A percentile compares a stretch with the other conserved stretches of the same genome.
Evolutionary conservation across 2,329 filamentous ascomycete genomes (phyloP).

Genomic region (Phyllosticta citribraziliensis): DNA sequence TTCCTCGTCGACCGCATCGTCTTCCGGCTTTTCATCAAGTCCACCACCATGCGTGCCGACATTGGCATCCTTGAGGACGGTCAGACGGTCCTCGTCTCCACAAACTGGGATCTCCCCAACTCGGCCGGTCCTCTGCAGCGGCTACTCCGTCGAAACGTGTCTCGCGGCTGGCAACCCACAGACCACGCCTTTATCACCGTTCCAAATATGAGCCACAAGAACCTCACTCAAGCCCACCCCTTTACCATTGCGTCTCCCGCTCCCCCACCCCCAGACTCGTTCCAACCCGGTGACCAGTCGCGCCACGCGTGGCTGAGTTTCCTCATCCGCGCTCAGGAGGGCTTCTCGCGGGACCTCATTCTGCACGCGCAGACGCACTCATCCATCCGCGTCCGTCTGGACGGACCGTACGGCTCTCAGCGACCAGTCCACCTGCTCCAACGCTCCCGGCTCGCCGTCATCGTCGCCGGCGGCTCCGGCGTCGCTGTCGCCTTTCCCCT

Average conservation of each 20-base stretch:
- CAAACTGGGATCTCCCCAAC: constrained; percentile 30
- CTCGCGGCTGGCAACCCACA: constrained; percentile 48
- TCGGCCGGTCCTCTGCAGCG: constrained; percentile 11
- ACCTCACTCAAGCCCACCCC: constrained; percentile 52
- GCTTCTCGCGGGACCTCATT: constrained; percentile 50
- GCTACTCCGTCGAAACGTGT: constrained; percentile 24
- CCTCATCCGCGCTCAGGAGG: constrained; percentile 49
- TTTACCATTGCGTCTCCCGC: constrained; percentile 58
- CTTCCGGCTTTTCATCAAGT: constrained; percentile 47
- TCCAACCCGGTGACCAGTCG: constrained; percentile 9
- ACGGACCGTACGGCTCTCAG: constrained; percentile 54
- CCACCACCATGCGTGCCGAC: constrained; percentile 38
- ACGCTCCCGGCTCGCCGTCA: constrained; percentile 38
- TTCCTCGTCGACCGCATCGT: constrained; percentile 49
- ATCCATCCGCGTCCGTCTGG: constrained; percentile 42
- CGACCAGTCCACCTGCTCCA: constrained; percentile 46
- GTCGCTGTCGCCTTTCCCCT: constrained; percentile 56
- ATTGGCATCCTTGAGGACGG: constrained; percentile 47
- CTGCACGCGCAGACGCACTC: constrained; percentile 38
- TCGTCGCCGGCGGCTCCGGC: constrained; percentile 55
- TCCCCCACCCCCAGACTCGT: constrained; percentile 20
- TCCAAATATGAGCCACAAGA: constrained; percentile 42
- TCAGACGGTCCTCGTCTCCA: constrained; percentile 43
- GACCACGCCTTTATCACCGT: constrained; percentile 56
- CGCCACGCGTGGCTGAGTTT: constrained; percentile 45